A percentile compares a stretch with the other conserved stretches of the same genome.
Evolutionary conservation across 106 monocot species (phyloP).

Genomic region (Narthecium ossifragum): DNA sequence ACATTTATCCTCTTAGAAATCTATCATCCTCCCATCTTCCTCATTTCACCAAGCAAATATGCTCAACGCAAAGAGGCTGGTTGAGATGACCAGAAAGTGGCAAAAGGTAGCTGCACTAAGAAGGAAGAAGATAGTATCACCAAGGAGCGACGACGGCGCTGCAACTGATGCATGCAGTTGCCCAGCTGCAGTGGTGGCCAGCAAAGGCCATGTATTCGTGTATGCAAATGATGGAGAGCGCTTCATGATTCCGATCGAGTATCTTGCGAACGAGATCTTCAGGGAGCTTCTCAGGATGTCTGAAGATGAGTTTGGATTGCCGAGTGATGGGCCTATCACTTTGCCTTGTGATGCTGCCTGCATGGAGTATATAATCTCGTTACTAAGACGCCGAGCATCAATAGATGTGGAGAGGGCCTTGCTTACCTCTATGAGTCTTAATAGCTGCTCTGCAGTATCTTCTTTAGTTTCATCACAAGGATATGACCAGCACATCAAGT

Average conservation of each 20-base stretch:
- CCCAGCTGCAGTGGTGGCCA: neutral
- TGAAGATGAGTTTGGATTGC: conserved; percentile 24
- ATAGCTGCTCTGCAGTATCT: neutral
- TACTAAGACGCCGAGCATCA: neutral
- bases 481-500: neutral
- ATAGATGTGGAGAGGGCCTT: conserved; percentile 4
- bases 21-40: too few relatives aligned
- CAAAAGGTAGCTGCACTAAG: neutral
- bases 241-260: conserved; percentile 13
- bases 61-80: too few relatives aligned
- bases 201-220: conserved; percentile 2
- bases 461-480: neutral
- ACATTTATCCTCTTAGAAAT: too few relatives aligned
- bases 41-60: too few relatives aligned
- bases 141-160: neutral
- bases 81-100: too few relatives aligned
- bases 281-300: conserved; percentile 20
- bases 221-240: neutral
- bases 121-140: too few relatives aligned
- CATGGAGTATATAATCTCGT: conserved; percentile 4
- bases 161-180: neutral
- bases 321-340: conserved; percentile 13
- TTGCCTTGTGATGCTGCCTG: conserved; percentile 6
- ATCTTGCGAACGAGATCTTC: conserved; percentile 12
- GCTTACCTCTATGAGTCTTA: neutral